Evolutionary conservation across 768 basidiomycete species (phyloP).

Genomic region (Boletellus ananiceps): DNA sequence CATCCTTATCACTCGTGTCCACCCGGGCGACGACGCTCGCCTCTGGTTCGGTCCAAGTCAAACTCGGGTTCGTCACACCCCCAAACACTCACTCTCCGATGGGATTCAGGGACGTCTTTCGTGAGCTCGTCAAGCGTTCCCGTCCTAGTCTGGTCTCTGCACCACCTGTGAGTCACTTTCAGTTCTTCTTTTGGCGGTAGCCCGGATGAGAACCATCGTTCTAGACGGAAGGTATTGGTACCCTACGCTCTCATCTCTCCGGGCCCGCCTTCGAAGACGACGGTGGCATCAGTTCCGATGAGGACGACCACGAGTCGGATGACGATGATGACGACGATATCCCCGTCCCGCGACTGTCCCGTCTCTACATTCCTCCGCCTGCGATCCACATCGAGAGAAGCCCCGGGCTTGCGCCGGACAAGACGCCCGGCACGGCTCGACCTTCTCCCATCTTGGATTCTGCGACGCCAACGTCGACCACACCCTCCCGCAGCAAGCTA

Average conservation of each 20-base stretch:
- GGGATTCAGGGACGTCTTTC: constrained; percentile 57
- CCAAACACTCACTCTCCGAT: constrained; percentile 41
- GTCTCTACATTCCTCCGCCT: constrained; percentile 22
- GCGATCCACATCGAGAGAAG: constrained; percentile 17
- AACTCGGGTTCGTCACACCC: constrained; percentile 53
- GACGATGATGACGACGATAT: constrained; percentile 32
- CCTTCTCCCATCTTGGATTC: constrained; percentile 21
- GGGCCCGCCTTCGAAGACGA: constrained; percentile 68
- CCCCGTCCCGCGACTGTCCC: constrained; percentile 21
- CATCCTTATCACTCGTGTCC: constrained; percentile 43
- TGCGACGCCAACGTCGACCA: constrained; percentile 21
- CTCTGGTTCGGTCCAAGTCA: constrained; percentile 53
- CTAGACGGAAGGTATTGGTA: constrained; percentile 84
- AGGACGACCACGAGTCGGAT: constrained; percentile 34
- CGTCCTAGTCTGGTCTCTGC: constrained; percentile 67
- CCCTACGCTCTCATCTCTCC: constrained; percentile 58
- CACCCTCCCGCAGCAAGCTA: constrained; percentile 26
- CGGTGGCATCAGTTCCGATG: constrained; percentile 62
- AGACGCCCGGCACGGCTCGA: constrained; percentile 22
- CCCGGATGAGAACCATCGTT: background rate
- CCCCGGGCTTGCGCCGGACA: constrained; percentile 7
- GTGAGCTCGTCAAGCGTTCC: constrained; percentile 58
- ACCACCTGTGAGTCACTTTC: constrained; percentile 58
- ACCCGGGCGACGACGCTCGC: constrained; percentile 44
- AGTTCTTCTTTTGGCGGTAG: background rate